These are phyloP conservation scores for Pythium sp. DNA, from an alignment of 352 stramenopile genomes.

Conservation along the genomic window DNA sequence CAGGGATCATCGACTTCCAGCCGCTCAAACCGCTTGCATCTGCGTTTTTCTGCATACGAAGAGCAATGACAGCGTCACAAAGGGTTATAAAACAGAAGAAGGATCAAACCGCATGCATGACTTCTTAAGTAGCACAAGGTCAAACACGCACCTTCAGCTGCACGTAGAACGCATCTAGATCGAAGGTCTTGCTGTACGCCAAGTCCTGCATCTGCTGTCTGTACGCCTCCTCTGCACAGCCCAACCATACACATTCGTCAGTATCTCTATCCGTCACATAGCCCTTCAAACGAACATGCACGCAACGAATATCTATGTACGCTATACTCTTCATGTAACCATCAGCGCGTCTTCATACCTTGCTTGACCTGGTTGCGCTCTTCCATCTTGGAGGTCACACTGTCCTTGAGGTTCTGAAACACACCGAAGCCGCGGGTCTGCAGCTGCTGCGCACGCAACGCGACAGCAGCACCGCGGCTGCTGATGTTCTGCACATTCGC, in stretches of 20 bases:
- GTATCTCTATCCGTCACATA: background rate
- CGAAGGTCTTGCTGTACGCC: conserved; percentile 63
- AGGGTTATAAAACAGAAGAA: background rate
- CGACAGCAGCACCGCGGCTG: background rate
- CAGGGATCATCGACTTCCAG: conserved; percentile 79
- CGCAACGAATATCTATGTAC: no score
- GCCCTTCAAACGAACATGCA: no score
- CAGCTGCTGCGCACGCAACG: conserved; percentile 13
- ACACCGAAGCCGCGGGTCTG: conserved; percentile 67
- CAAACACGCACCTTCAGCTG: conserved; percentile 58
- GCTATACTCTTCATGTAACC: no score
- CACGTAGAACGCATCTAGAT: conserved; percentile 63
- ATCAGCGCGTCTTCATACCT: conserved; percentile 25
- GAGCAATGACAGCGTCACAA: background rate
- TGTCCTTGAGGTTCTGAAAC: conserved; percentile 71
- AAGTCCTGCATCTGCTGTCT: conserved; percentile 74
- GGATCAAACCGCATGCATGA: no score
- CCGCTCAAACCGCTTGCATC: conserved; percentile 66
- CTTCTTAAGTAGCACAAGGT: background rate
- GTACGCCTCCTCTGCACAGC: conserved; percentile 57
- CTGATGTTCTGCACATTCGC: conserved; percentile 3
- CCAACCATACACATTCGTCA: background rate
- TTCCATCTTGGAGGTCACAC: conserved; percentile 73
- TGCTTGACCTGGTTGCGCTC: conserved; percentile 81
- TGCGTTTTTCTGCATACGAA: conserved; percentile 63